Percentiles rank a stretch among this genome's conserved stretches.
These are phyloP conservation scores for Beta macrorhiza DNA, from an alignment of 179 eudicot species.

Conservation along the genomic window DNA sequence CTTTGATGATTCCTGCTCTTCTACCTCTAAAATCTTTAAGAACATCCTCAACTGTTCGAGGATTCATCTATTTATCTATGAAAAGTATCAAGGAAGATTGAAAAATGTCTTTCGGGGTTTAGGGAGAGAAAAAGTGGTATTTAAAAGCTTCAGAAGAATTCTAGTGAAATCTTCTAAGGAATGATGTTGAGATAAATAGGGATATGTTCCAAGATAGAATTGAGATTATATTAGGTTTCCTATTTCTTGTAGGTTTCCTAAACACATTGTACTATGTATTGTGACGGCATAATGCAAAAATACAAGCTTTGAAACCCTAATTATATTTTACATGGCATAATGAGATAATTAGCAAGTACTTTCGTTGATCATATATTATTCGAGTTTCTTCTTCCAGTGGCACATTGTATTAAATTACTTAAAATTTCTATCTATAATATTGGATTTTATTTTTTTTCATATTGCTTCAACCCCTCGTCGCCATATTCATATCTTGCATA, in stretches of 20 bases:
- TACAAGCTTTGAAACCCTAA: no score
- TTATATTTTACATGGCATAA: no score
- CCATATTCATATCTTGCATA: no score
- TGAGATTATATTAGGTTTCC: no score
- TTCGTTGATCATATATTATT: neutral
- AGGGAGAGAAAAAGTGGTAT: neutral
- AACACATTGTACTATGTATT: no score
- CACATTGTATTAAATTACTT: neutral
- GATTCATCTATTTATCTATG: constrained; percentile 10
- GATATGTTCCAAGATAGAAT: no score
- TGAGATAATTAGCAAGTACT: neutral
- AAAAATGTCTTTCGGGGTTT: neutral
- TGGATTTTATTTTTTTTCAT: neutral
- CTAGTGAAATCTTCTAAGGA: no score
- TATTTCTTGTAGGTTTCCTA: no score
- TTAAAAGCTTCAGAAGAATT: no score
- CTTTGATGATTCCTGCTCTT: constrained; percentile 25
- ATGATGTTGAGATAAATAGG: no score
- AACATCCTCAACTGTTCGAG: constrained; percentile 27
- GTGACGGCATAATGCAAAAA: no score
- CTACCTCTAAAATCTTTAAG: constrained; percentile 27
- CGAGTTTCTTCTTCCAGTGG: neutral
- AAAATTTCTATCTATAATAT: neutral
- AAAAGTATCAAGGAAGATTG: neutral
- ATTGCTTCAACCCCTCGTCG: no score